These are phyloP conservation scores for Hypoxylon sp. DNA, from an alignment of 2,329 filamentous ascomycete species.

Conservation along the genomic window DNA sequence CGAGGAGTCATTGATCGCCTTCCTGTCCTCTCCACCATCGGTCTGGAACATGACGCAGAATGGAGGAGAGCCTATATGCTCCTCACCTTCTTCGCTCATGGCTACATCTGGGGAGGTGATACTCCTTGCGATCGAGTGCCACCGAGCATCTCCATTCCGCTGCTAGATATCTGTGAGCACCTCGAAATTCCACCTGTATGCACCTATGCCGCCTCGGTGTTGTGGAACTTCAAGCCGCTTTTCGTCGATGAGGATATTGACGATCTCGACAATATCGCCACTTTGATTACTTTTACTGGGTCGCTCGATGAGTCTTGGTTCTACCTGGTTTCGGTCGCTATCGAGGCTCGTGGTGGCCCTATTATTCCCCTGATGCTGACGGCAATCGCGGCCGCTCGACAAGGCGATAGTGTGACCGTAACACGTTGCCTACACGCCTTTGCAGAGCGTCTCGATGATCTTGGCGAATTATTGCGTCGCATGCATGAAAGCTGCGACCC, in stretches of 20 bases:
- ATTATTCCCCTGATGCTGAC: conserved; percentile 90
- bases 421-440: conserved; percentile 83
- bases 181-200: conserved; percentile 93
- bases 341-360: conserved; percentile 91
- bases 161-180: conserved; percentile 81
- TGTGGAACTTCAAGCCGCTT: conserved; percentile 98
- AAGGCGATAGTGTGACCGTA: conserved; percentile 78
- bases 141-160: conserved; percentile 84
- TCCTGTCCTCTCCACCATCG: conserved; percentile 85
- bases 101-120: conserved; percentile 96
- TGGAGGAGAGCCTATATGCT: conserved; percentile 95
- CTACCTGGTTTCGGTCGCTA: conserved; percentile 94
- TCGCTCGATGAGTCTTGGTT: conserved; percentile 99
- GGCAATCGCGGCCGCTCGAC: conserved; percentile 84
- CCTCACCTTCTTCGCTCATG: conserved; percentile 91
- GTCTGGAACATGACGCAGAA: conserved; percentile 86
- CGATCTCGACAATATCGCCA: conserved; percentile 88
- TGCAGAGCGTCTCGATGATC: conserved; percentile 88
- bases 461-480: conserved; percentile 82
- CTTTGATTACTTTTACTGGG: conserved; percentile 91
- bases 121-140: conserved; percentile 84
- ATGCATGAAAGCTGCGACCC: conserved; percentile 98
- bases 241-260: conserved; percentile 87
- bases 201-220: conserved; percentile 89
- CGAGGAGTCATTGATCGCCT: conserved; percentile 84